These are phyloP conservation scores for Phaeophleospora eucalypticola DNA, from an alignment of 2,329 filamentous ascomycete genomes.

Conservation along the genomic window DNA sequence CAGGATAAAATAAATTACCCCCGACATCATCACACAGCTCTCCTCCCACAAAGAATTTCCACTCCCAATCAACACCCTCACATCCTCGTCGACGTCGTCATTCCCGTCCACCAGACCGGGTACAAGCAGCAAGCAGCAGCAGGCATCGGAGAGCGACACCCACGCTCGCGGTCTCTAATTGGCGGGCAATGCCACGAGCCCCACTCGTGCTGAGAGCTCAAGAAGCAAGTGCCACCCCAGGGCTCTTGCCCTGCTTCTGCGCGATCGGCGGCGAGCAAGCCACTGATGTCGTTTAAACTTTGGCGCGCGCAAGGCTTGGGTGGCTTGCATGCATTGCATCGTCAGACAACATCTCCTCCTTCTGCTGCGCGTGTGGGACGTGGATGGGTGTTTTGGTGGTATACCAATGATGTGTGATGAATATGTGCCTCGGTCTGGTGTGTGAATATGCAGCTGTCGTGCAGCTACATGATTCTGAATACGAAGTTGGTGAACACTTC, in stretches of 20 bases:
- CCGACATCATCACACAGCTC: too few relatives aligned
- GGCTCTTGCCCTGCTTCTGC: too few relatives aligned
- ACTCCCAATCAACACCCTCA: too few relatives aligned
- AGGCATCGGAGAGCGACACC: not conserved
- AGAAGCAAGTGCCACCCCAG: too few relatives aligned
- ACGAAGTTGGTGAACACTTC: too few relatives aligned
- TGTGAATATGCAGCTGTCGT: not conserved
- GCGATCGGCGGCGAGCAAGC: not conserved
- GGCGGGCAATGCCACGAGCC: too few relatives aligned
- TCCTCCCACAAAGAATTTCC: too few relatives aligned
- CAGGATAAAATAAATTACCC: too few relatives aligned
- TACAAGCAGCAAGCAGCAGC: conserved; percentile 2
- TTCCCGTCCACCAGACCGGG: too few relatives aligned
- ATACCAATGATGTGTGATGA: not conserved
- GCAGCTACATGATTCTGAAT: not conserved
- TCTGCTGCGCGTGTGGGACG: not conserved
- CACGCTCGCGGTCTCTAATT: too few relatives aligned
- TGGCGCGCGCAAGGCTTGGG: conserved; percentile 3
- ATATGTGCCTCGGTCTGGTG: not conserved
- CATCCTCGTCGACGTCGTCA: too few relatives aligned
- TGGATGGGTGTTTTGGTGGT: not conserved
- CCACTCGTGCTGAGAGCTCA: too few relatives aligned
- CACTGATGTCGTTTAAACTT: conserved; percentile 6
- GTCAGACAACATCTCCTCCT: conserved; percentile 3
- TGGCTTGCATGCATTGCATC: conserved; percentile 5